Evolutionary conservation across 306 rosid genomes (phyloP).

Genomic region (Luffa aegyptiaca): DNA sequence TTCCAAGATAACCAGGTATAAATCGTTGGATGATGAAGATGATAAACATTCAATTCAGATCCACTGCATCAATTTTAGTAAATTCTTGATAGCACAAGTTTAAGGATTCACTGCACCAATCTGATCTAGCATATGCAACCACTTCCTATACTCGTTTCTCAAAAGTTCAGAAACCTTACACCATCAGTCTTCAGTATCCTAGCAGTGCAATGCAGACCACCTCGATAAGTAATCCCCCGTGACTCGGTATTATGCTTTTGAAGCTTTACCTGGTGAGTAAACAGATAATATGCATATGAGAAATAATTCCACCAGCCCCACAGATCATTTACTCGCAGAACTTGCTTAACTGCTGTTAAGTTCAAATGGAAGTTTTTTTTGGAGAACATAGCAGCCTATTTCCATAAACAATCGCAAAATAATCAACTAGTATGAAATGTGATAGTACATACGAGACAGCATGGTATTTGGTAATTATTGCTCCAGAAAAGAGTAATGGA

Average conservation of each 20-base stretch:
- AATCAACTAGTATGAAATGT: neutral
- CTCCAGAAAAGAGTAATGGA: neutral
- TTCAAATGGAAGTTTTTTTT: neutral
- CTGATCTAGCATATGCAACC: neutral
- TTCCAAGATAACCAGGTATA: neutral
- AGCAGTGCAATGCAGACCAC: conserved; percentile 68
- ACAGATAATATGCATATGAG: conserved; percentile 2
- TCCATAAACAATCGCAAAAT: neutral
- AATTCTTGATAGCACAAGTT: neutral
- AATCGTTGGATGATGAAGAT: neutral
- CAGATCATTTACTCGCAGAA: neutral
- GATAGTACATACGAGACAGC: neutral
- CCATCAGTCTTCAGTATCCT: conserved; percentile 89
- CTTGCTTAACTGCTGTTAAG: neutral
- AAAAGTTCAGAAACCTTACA: conserved; percentile 41
- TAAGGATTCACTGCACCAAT: neutral
- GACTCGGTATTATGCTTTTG: conserved; percentile 75
- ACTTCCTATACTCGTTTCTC: neutral
- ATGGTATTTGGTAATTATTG: neutral
- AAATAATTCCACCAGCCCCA: neutral
- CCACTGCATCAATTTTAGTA: neutral
- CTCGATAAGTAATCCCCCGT: conserved; percentile 55
- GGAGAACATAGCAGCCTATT: neutral
- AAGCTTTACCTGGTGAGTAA: conserved; percentile 59
- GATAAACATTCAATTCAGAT: neutral